Evolutionary conservation across 495 filamentous ascomycete genomes (phyloP), one percentile per base, ranked within the genome.

Genomic region (Trichoderma virens): DNA sequence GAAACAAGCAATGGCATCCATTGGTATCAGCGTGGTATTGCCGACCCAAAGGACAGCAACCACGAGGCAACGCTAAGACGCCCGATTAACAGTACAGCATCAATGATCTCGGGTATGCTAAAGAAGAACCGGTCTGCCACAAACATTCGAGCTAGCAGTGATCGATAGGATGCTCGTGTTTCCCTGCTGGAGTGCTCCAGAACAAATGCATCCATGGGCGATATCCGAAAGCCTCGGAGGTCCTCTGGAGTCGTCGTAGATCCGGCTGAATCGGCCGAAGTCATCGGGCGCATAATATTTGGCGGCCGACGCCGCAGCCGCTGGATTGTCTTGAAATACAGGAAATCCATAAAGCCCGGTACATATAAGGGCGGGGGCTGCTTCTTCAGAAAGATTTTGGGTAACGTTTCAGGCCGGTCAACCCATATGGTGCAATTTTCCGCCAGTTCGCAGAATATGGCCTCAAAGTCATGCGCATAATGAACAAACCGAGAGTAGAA

Each of bases 401-500:
- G 72, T 41, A 86, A 69, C 16, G 81, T 28, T 25, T 77, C 71
- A 1, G 76, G 76, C 5, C 77, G 67, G 2, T 84, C 83, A 43
- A 86, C 69, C 70, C 73, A 77, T 25, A 87, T 70, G 1, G 81
- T 88, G 30, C 72, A 70, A 67, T 75, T 83, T 65, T 81, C 80
- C 23, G 77, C 70, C 14, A 78, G 65, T 67, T 86, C 82, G 43
- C 73, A 72, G 47, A 80, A 75, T 38, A 88, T 69, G 1, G 78
- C 83, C 66, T 83, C 80, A 16, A 80, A 68, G 30, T 78, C 72
- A 67, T 84, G 74, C 8, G 76, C 68, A 65, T 85, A 83, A 66
- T 79, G 74, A 25, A 82, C 79, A 56, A 88, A 80, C 56, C 79
- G 74, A 51, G 80, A 76, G 70, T 88, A 89, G 69, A 89, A 89